phyloP scores from a whole-genome alignment of 2,329 filamentous ascomycete species.

The Fusarium xyrophilum region DNA sequence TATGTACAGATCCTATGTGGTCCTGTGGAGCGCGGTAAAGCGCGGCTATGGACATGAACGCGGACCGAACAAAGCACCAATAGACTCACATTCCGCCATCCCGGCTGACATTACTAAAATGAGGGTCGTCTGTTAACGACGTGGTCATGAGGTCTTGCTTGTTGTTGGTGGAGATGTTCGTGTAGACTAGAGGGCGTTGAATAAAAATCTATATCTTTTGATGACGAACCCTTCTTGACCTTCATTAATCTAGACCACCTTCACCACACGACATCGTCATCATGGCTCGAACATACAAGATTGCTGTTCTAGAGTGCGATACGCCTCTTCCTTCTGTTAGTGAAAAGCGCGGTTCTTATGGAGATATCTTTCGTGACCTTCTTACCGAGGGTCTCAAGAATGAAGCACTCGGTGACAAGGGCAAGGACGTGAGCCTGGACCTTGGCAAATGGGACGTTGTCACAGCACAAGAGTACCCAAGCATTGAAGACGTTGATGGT shows the following conservation, averaged over 20 bases:
- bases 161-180: neutral
- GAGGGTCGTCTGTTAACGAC: slow-evolving; percentile 1
- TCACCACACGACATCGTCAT: neutral
- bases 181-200: slow-evolving; percentile 5
- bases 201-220: neutral
- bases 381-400: slow-evolving; percentile 37
- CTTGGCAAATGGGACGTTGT: slow-evolving; percentile 45
- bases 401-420: slow-evolving; percentile 26
- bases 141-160: slow-evolving; percentile 14
- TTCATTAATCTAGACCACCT: neutral
- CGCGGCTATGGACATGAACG: slow-evolving; percentile 16
- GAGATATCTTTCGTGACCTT: slow-evolving; percentile 44
- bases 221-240: neutral
- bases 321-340: slow-evolving; percentile 41
- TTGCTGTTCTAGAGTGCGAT: slow-evolving; percentile 46
- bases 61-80: slow-evolving; percentile 31
- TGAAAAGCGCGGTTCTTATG: slow-evolving; percentile 42
- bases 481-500: slow-evolving; percentile 40
- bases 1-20: slow-evolving; percentile 24
- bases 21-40: slow-evolving; percentile 39
- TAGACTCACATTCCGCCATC: slow-evolving; percentile 30
- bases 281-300: slow-evolving; percentile 36
- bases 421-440: slow-evolving; percentile 33
- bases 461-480: slow-evolving; percentile 39
- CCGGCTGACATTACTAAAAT: slow-evolving; percentile 14